Percentiles rank a stretch among this genome's conserved stretches.
These are phyloP conservation scores for Aspergillus biplanus DNA, from an alignment of 495 filamentous ascomycete genomes.

Conservation along the genomic window DNA sequence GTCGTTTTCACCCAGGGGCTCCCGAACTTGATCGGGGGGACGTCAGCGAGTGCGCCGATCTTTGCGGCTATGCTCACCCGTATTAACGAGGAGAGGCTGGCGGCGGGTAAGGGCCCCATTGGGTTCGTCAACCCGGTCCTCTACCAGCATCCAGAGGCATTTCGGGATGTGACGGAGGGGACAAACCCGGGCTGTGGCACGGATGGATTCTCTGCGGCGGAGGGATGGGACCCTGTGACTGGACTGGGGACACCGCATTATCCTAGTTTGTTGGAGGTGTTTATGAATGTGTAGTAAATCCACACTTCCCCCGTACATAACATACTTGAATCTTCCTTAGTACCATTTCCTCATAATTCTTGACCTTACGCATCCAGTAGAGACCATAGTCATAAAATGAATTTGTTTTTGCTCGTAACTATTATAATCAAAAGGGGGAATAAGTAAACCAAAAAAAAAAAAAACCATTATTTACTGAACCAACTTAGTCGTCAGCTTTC, in stretches of 20 bases:
- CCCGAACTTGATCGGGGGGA: conserved; percentile 38
- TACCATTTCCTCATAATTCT: too few species aligned
- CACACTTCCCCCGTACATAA: neutral
- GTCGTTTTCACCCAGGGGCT: conserved; percentile 42
- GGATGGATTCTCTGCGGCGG: conserved; percentile 51
- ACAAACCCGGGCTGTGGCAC: conserved; percentile 52
- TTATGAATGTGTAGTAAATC: conserved; percentile 35
- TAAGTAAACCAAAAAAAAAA: too few species aligned
- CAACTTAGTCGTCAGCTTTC: conserved; percentile 49
- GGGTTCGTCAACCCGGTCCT: conserved; percentile 58
- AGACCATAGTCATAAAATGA: too few species aligned
- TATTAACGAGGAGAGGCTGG: conserved; percentile 54
- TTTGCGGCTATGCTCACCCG: conserved; percentile 42
- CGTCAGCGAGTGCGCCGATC: conserved; percentile 37
- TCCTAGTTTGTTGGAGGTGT: conserved; percentile 48
- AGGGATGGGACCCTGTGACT: conserved; percentile 55
- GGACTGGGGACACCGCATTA: conserved; percentile 59
- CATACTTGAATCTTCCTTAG: neutral
- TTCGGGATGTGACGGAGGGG: conserved; percentile 55
- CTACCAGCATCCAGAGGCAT: conserved; percentile 48
- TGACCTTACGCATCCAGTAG: too few species aligned
- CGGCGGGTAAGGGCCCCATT: conserved; percentile 48
- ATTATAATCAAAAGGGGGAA: too few species aligned
- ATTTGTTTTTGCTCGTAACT: too few species aligned
- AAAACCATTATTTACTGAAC: neutral